Evolutionary conservation across 179 eudicot species (phyloP), one percentile per base, ranked within the genome.

Genomic region (Monotropa hypopitys): DNA sequence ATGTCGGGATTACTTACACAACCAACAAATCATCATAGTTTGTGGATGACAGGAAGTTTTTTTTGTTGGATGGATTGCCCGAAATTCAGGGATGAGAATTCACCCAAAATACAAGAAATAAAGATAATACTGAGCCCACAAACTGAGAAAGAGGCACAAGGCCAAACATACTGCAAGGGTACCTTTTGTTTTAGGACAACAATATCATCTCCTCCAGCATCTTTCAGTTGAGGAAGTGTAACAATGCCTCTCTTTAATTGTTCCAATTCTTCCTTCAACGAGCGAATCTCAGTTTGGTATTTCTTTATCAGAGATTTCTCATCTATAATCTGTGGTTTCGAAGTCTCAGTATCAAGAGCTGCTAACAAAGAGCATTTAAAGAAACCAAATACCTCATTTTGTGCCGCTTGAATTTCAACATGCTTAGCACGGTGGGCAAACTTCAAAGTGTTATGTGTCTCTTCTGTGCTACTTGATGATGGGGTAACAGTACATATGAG

Each of bases 361-460:
- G 42, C 45, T 65, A 54, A 61, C 69, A 47, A 80, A 54, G 23
- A 30, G 73, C 53, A 32, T 33, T 66, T 18, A 1, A 13, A 73
- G 51, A 47, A n/a, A 68, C 65, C 33, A 38, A 75, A 54, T 83
- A 90, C 99, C 94, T 96, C 91, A 85, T 96, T 96, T 79, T 96
- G 99, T 72, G 97, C 90, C 43, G 99, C 98, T 87, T 96, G 98
- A 81, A 96, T 88, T 85, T 96, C 99, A 82, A 96, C 89, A 80
- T 88, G 88, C 82, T 96, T 96, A 78, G 99, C 94, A 83, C 98
- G 98, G 83, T 93, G 98, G 18, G 99, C 99, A 88, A 96, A 96
- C 83, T 96, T 96, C 82, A 96, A 81, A 72, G 99, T 96, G 86
- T 96, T 93, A 72, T 96, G 98, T 40, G 99, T 96, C 84, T 96